phyloP scores from a whole-genome alignment of 2,329 filamentous ascomycete genomes.

The Proliferodiscus dingleyae region DNA sequence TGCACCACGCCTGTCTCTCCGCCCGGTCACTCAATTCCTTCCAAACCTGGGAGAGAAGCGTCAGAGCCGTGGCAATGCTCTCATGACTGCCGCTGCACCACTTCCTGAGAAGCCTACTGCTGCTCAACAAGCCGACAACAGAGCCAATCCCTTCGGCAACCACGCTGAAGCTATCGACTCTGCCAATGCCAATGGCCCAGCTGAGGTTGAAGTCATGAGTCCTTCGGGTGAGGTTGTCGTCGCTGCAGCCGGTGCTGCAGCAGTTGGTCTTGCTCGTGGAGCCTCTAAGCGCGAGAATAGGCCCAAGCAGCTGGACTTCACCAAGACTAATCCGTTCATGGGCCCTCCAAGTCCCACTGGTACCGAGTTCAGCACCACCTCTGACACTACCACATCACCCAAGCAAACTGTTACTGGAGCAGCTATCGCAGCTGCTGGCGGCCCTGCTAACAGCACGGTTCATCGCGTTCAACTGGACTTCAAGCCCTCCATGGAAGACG shows the following conservation, averaged over 20 bases:
- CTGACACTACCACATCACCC: slow-evolving; percentile 44
- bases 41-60: slow-evolving; percentile 57
- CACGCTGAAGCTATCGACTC: slow-evolving; percentile 47
- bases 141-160: slow-evolving; percentile 67
- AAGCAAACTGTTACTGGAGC: slow-evolving; percentile 46
- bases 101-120: slow-evolving; percentile 29
- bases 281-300: slow-evolving; percentile 51
- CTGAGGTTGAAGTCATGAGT: slow-evolving; percentile 35
- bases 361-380: slow-evolving; percentile 58
- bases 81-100: slow-evolving; percentile 32
- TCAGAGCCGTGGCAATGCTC: slow-evolving; percentile 43
- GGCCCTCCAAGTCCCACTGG: slow-evolving; percentile 54
- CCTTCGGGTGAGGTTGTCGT: slow-evolving; percentile 35
- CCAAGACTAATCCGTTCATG: slow-evolving; percentile 36
- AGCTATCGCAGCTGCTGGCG: slow-evolving; percentile 58
- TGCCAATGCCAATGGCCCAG: slow-evolving; percentile 38
- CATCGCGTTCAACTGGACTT: slow-evolving; percentile 95
- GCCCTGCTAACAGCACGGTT: slow-evolving; percentile 59
- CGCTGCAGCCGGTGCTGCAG: slow-evolving; percentile 18
- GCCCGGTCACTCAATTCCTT: slow-evolving; percentile 78
- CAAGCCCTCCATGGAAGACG: slow-evolving; percentile 85
- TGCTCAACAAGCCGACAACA: slow-evolving; percentile 43
- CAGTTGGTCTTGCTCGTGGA: slow-evolving; percentile 40
- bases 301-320: slow-evolving; percentile 48
- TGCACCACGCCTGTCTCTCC: slow-evolving; percentile 76